Conservation (phyloP, 2,329 filamentous ascomycete species). For the Sclerotinia subarctica region DNA sequence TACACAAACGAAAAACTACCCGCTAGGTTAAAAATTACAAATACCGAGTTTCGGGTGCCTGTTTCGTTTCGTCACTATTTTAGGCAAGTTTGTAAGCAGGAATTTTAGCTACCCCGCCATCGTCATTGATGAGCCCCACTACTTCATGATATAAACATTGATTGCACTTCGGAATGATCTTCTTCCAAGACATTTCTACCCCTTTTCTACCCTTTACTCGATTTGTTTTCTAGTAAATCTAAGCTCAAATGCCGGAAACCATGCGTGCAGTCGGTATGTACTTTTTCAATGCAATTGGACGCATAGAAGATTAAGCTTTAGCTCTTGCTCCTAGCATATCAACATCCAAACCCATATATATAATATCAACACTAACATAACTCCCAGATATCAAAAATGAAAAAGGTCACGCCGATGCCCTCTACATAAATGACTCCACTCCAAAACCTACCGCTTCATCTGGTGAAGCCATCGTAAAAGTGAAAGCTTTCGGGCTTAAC, state of each 20-base stretch:
- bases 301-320: neutral
- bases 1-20: neutral
- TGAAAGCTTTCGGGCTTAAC: constrained; percentile 83
- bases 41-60: neutral
- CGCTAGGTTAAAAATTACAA: neutral
- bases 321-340: neutral
- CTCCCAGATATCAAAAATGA: constrained; percentile 51
- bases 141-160: neutral
- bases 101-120: constrained; percentile 24
- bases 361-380: neutral
- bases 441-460: constrained; percentile 50
- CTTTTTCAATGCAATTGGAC: neutral
- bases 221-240: neutral
- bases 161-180: neutral
- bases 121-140: constrained; percentile 19
- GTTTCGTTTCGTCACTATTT: neutral
- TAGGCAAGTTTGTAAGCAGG: constrained; percentile 17
- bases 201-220: neutral
- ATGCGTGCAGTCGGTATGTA: constrained; percentile 36
- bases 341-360: neutral
- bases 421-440: constrained; percentile 52
- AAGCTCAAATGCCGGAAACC: constrained; percentile 29
- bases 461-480: constrained; percentile 74
- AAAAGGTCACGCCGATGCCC: constrained; percentile 52
- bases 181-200: neutral